Evolutionary conservation across 345 rosid species (phyloP).

Genomic region (Euphorbia peplus): DNA sequence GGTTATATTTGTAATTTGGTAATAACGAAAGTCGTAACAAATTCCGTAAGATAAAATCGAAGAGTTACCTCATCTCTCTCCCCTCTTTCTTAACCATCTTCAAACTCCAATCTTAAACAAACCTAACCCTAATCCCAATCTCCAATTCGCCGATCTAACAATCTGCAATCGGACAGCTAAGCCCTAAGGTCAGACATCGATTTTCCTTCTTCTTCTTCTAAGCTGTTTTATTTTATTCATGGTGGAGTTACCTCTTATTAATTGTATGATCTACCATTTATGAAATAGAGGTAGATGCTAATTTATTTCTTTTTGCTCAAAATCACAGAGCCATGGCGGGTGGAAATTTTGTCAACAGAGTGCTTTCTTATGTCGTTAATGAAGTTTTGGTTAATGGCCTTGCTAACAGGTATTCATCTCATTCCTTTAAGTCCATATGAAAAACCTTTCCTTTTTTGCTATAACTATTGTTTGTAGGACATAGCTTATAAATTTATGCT

Average conservation of each 20-base stretch:
- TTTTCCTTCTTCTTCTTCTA: too few relatives aligned
- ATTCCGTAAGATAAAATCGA: too few relatives aligned
- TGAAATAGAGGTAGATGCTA: background rate
- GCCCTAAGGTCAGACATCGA: too few relatives aligned
- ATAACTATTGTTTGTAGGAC: background rate
- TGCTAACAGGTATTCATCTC: slow-evolving; percentile 61
- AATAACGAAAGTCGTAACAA: too few relatives aligned
- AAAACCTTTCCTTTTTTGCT: background rate
- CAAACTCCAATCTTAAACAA: too few relatives aligned
- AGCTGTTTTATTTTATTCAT: background rate
- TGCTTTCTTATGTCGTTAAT: slow-evolving; percentile 65
- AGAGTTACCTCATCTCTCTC: too few relatives aligned
- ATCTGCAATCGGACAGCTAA: too few relatives aligned
- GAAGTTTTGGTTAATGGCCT: slow-evolving; percentile 81
- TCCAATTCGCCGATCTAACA: too few relatives aligned
- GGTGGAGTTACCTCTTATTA: background rate
- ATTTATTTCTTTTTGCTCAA: background rate
- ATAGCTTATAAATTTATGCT: background rate
- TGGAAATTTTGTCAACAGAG: slow-evolving; percentile 79
- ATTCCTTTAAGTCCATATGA: background rate
- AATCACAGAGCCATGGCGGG: slow-evolving; percentile 60
- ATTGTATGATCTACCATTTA: background rate
- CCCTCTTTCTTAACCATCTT: too few relatives aligned
- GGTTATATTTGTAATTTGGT: too few relatives aligned
- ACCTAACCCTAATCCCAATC: too few relatives aligned